Conservation (phyloP, 2,329 filamentous ascomycete genomes). For the Exophiala bonariae region DNA sequence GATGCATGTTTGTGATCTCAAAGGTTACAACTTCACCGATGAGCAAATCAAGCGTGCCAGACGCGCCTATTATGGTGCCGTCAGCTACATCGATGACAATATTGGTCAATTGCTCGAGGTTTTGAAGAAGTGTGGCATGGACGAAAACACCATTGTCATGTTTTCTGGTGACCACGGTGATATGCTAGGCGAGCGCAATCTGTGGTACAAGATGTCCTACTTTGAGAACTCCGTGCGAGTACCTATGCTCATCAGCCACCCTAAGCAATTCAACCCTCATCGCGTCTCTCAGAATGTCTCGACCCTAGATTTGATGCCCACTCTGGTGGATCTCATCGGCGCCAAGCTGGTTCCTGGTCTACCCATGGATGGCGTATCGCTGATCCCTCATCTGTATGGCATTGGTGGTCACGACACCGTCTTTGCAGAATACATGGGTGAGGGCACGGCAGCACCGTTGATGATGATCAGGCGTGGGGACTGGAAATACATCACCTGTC, state of each 20-base stretch:
- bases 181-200: conserved; percentile 87
- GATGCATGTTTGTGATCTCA: conserved; percentile 82
- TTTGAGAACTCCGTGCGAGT: conserved; percentile 90
- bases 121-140: conserved; percentile 75
- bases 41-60: conserved; percentile 84
- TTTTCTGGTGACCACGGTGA: conserved; percentile 94
- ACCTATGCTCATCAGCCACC: conserved; percentile 81
- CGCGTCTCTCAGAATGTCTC: conserved; percentile 82
- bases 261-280: conserved; percentile 71
- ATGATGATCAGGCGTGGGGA: conserved; percentile 90
- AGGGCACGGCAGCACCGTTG: conserved; percentile 82
- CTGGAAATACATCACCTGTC: conserved; percentile 90
- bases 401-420: conserved; percentile 70
- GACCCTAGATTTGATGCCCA: conserved; percentile 86
- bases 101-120: conserved; percentile 78
- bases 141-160: conserved; percentile 76
- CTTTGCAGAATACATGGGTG: conserved; percentile 93
- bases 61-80: conserved; percentile 87
- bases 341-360: conserved; percentile 67
- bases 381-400: conserved; percentile 72
- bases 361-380: conserved; percentile 82
- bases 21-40: conserved; percentile 78
- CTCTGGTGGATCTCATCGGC: conserved; percentile 79
- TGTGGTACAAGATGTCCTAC: conserved; percentile 98
- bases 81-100: conserved; percentile 92